Evolutionary conservation across 495 filamentous ascomycete genomes (phyloP).

Genomic region (Entonaema liquescens): DNA sequence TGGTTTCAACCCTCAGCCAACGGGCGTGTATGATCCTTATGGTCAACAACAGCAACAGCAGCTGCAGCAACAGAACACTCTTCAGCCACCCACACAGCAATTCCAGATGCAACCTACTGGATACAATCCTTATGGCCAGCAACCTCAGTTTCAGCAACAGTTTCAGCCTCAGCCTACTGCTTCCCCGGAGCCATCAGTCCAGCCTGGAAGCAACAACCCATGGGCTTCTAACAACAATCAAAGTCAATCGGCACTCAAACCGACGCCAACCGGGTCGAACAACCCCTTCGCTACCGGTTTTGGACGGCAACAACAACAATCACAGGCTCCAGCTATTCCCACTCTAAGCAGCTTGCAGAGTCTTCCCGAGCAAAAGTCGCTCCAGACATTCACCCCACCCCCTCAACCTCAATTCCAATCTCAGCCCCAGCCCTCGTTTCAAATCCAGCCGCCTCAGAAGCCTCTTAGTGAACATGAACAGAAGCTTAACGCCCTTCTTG

Average conservation of each 20-base stretch:
- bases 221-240: conserved; percentile 65
- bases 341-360: conserved; percentile 67
- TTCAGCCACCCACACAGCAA: conserved; percentile 2
- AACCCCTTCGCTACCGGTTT: conserved; percentile 82
- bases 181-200: conserved; percentile 65
- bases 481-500: conserved; percentile 89
- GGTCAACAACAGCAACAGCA: conserved; percentile 71
- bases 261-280: conserved; percentile 87
- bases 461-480: conserved; percentile 78
- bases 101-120: conserved; percentile 48
- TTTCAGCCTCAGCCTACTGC: conserved; percentile 60
- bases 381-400: conserved; percentile 57
- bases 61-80: conserved; percentile 52
- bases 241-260: conserved; percentile 61
- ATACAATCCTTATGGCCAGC: conserved; percentile 59
- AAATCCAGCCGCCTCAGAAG: conserved; percentile 59
- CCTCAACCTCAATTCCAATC: conserved; percentile 38
- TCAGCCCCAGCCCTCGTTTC: conserved; percentile 48
- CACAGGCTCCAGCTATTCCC: conserved; percentile 58
- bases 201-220: conserved; percentile 88
- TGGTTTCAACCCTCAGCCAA: conserved; percentile 49
- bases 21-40: conserved; percentile 55
- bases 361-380: conserved; percentile 74
- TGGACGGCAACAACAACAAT: conserved; percentile 58
- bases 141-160: conserved; percentile 43